Conservation (phyloP, 2,329 filamentous ascomycete genomes). For the Endoconidiophora laricicola region DNA sequence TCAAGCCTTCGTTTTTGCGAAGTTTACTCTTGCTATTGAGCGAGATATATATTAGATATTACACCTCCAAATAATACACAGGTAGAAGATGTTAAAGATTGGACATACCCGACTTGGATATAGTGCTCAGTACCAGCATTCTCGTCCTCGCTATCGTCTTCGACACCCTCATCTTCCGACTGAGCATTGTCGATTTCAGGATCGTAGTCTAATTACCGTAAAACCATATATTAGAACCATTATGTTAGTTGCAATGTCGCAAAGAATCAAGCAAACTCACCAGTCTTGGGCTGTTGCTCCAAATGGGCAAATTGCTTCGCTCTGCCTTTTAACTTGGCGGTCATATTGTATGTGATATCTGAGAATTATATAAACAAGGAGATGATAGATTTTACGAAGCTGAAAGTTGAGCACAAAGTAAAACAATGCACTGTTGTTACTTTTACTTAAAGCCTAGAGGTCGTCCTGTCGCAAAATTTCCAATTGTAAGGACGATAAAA, state of each 20-base stretch:
- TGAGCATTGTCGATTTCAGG: constrained; percentile 51
- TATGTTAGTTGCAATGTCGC: not conserved
- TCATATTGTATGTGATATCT: not conserved
- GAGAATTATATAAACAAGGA: no score
- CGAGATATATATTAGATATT: not conserved
- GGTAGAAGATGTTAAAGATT: not conserved
- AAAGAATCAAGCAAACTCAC: not conserved
- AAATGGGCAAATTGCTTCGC: constrained; percentile 11
- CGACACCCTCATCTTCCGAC: constrained; percentile 36
- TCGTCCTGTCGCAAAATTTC: constrained; percentile 12
- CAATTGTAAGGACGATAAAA: not conserved
- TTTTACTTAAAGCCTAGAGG: not conserved
- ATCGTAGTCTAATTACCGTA: constrained; percentile 48
- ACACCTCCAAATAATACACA: not conserved
- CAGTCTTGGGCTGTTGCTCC: constrained; percentile 10
- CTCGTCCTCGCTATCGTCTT: constrained; percentile 31
- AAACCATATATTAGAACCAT: not conserved
- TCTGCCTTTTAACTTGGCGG: constrained; percentile 9
- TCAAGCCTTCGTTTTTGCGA: constrained; percentile 50
- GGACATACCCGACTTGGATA: constrained; percentile 48
- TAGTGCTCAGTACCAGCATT: constrained; percentile 73
- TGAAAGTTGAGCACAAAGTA: no score
- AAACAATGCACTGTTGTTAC: no score
- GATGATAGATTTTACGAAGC: no score
- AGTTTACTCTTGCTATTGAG: constrained; percentile 58